Evolutionary conservation across 2,329 filamentous ascomycete species (phyloP), one percentile per base, ranked within the genome.

Genomic region (Penicillium sclerotigenum): DNA sequence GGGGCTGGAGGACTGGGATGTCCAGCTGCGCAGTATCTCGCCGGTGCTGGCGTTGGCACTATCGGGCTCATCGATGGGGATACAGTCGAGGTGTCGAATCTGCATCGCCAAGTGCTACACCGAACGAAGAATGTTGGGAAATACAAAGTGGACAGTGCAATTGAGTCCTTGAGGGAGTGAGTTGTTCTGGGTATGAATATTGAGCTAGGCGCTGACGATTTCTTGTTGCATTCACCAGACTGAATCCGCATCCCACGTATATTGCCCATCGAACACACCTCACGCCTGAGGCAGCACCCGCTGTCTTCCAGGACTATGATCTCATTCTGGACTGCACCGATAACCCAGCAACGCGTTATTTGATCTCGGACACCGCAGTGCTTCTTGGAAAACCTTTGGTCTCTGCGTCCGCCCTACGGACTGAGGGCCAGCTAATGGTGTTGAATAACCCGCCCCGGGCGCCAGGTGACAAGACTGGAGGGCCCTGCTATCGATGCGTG

Each of bases 271-370:
- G 74, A 10, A 78, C 80, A 14, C 87, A 89, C 60, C 81, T 97
- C 14, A 85, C 83, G 0, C 81, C 90, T 0, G 76, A 84, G 56
- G 89, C 88, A 50, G 89, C 91, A 0, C 75, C 84, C 7, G 72
- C 79, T 0, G 85, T 91, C 38, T 83, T 96, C 54, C 75, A 79
- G 0, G 65, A 78, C 4, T 97, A 96, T 69, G 90, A 96, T 65
- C 65, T 97, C 0, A 85, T 97, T 1, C 84, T 99, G 13, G 94
- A 99, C 73, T 99, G 94, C 72, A 97, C 93, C 10, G 94, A 99
- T 73, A 91, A 93, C 62, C 93, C 94, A 0, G 88, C 90, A 1
- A 90, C 91, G 0, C 89, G 94, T 41, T 97, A 99, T 71, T 83
- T 97, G 43, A 90, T 97, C 61, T 96, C 91, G 0, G 94, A 99